Evolutionary conservation across 495 filamentous ascomycete species (phyloP).

Genomic region (Talaromyces trachyspermus): DNA sequence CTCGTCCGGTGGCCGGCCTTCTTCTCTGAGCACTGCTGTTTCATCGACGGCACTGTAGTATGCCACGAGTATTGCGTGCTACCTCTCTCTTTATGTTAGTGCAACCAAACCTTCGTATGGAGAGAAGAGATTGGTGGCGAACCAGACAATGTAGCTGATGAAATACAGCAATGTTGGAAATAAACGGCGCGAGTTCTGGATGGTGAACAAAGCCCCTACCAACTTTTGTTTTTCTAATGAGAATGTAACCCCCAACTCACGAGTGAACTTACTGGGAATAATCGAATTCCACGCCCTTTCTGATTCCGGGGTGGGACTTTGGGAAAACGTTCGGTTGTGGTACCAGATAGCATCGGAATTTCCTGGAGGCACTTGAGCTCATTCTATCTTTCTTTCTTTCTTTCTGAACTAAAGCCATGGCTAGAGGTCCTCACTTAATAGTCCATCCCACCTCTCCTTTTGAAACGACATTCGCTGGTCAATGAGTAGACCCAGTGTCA

Average conservation of each 20-base stretch:
- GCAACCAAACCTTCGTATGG: background rate
- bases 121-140: slow-evolving; percentile 5
- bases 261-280: background rate
- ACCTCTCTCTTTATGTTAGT: background rate
- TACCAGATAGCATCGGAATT: background rate
- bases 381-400: background rate
- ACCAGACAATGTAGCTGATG: slow-evolving; percentile 33
- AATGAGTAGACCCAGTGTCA: background rate
- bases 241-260: background rate
- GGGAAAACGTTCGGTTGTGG: background rate
- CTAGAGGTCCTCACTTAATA: background rate
- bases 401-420: background rate
- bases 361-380: background rate
- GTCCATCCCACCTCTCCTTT: background rate
- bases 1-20: background rate
- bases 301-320: background rate
- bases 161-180: slow-evolving; percentile 12
- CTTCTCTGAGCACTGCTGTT: background rate
- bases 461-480: background rate
- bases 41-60: slow-evolving; percentile 11
- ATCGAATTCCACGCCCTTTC: background rate
- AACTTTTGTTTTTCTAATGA: background rate
- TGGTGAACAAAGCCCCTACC: background rate
- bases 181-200: background rate
- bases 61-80: slow-evolving; percentile 4